These are phyloP conservation scores for Selenicereus undatus DNA, from an alignment of 148 eudicot genomes.

Conservation along the genomic window DNA sequence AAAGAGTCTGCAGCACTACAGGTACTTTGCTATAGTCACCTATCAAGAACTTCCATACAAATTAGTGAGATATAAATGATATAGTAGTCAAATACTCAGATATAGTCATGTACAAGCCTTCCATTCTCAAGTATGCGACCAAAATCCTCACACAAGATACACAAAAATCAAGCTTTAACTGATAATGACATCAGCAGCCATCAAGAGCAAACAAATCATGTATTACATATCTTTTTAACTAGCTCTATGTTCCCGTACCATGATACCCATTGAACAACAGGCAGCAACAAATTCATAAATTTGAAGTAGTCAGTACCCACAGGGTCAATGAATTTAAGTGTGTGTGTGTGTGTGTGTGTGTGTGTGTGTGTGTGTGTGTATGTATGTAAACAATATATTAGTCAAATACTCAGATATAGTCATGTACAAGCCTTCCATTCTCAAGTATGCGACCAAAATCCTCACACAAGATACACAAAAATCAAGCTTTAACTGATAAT, in stretches of 20 bases:
- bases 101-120: background rate
- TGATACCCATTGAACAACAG: background rate
- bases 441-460: background rate
- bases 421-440: background rate
- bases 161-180: background rate
- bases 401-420: background rate
- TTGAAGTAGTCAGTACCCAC: background rate
- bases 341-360: too few relatives aligned
- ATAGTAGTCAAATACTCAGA: background rate
- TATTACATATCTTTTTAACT: background rate
- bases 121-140: background rate
- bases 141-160: background rate
- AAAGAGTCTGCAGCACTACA: slow-evolving; percentile 26
- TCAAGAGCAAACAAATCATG: background rate
- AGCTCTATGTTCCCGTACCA: too few relatives aligned
- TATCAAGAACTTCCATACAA: background rate
- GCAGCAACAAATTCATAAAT: background rate
- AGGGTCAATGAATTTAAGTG: background rate
- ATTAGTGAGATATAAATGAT: background rate
- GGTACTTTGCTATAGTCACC: background rate
- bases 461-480: background rate
- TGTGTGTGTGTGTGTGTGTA: too few relatives aligned
- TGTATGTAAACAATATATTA: background rate
- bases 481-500: background rate
- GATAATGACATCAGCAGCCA: background rate